phyloP scores from a whole-genome alignment of 78 protist genomes.

The Salpingoeca rosetta region DNA sequence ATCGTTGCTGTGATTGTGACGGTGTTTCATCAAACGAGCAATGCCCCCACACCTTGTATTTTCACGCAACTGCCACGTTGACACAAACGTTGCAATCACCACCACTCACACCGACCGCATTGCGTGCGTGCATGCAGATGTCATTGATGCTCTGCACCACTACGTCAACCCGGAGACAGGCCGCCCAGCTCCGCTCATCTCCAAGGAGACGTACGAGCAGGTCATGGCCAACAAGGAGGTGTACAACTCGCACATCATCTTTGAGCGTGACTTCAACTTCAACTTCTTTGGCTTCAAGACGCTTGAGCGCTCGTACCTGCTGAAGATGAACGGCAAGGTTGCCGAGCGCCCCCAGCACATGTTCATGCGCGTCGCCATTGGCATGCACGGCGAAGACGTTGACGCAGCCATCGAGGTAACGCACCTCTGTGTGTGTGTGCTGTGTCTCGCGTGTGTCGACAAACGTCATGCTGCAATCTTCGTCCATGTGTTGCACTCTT shows the following conservation, averaged over 20 bases:
- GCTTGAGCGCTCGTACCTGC: conserved; percentile 77
- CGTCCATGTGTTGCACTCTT: too few species aligned
- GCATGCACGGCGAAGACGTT: conserved; percentile 76
- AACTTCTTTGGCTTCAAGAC: conserved; percentile 94
- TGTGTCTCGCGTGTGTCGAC: too few species aligned
- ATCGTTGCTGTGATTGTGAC: too few species aligned
- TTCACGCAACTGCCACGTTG: not conserved
- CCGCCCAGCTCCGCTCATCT: conserved; percentile 64
- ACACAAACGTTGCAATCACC: too few species aligned
- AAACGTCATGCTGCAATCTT: too few species aligned
- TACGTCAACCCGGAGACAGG: conserved; percentile 62
- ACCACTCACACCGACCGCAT: not conserved
- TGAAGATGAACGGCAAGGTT: conserved; percentile 44
- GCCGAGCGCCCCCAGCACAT: conserved; percentile 97
- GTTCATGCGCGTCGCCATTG: conserved; percentile 95
- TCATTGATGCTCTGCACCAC: conserved; percentile 33
- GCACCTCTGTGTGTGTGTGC: not conserved
- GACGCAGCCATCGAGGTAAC: conserved; percentile 33
- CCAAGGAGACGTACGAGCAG: conserved; percentile 55
- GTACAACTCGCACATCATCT: conserved; percentile 63
- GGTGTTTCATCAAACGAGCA: not conserved
- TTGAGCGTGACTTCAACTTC: conserved; percentile 82
- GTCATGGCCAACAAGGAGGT: conserved; percentile 43
- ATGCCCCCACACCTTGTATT: not conserved
- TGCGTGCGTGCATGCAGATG: not conserved